Evolutionary conservation across 164 flowering plant species (phyloP), one percentile per base, ranked within the genome.

Genomic region (Magnolia sinica): DNA sequence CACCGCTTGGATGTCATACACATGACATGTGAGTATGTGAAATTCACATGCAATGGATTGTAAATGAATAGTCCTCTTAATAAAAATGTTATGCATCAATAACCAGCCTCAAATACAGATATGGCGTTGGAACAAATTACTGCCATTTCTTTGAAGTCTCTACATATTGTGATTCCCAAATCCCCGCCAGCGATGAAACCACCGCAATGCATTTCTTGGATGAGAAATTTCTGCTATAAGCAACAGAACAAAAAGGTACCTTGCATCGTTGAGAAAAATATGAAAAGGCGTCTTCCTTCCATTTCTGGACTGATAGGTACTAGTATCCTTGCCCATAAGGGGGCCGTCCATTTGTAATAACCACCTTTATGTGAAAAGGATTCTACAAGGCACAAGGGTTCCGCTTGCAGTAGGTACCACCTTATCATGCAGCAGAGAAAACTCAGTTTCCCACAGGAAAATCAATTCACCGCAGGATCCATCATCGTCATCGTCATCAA

Each of bases 181-280:
- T 55, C 18, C 13, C 61, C 61, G 14, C 61, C 13, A 55, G 61
- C 61, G 7, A 55, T 55, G 13, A 55, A 55, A 55, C 2, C 13
- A 9, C 61, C 16, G 13, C 13, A 55, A 8, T 11, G 18, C 18
- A 11, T 11, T 55, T 10, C 61, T 55, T 55, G 45, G 45, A 37
- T 37, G 61, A 55, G 61, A 55, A 55, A 55, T 16, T 55, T 55
- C 61, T 0, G 61, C 61, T 59, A 19, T 59, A 9, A 20, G 68
- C 24, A 27, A 24, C 29, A 64, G 3, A 68, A n/a, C 27, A 58
- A 73, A 72, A 61, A 14, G 5, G 18, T 82, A 87, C 91, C 89
- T 89, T 73, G 77, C 79, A 85, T 87, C 81, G 73, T 79, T 86
- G 74, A 85, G 82, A 77, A 87, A 84, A 78, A 85, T 79, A 37